Evolutionary conservation across 208 protist species (phyloP).

Genomic region (Crithidia acanthocephali): DNA sequence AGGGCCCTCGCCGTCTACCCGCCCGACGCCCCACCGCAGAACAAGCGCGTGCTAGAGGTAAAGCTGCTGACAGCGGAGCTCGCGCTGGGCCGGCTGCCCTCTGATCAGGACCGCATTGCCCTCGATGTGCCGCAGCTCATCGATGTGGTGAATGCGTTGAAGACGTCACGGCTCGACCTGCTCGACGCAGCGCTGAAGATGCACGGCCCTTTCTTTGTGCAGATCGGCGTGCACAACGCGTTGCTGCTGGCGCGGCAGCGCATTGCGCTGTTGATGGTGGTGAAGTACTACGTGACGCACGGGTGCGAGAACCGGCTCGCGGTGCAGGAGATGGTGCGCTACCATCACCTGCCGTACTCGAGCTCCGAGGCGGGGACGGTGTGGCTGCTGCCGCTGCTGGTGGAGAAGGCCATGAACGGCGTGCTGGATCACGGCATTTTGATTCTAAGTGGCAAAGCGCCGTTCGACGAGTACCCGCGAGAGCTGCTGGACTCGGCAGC

Average conservation of each 20-base stretch:
- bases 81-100: constrained; percentile 30
- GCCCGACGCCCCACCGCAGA: constrained; percentile 29
- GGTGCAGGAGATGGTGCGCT: constrained; percentile 67
- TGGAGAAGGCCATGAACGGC: constrained; percentile 79
- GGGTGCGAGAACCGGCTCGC: constrained; percentile 42
- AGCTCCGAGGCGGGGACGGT: constrained; percentile 38
- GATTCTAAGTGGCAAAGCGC: constrained; percentile 56
- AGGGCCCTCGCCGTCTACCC: constrained; percentile 59
- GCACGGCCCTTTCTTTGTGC: constrained; percentile 69
- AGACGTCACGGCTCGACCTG: constrained; percentile 53
- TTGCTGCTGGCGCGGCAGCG: constrained; percentile 64
- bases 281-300: constrained; percentile 69
- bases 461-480: constrained; percentile 68
- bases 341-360: constrained; percentile 56
- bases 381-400: constrained; percentile 83
- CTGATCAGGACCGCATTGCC: constrained; percentile 19
- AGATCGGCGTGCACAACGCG: constrained; percentile 71
- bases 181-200: constrained; percentile 61
- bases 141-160: constrained; percentile 75
- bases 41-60: constrained; percentile 54
- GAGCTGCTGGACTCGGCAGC: constrained; percentile 12
- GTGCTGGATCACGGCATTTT: constrained; percentile 70
- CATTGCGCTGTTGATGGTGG: constrained; percentile 72
- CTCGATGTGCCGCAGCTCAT: constrained; percentile 36
- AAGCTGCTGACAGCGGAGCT: constrained; percentile 61